These are phyloP conservation scores for Neovahlkampfia damariscottae DNA, from an alignment of 78 protist genomes.

Conservation along the genomic window DNA sequence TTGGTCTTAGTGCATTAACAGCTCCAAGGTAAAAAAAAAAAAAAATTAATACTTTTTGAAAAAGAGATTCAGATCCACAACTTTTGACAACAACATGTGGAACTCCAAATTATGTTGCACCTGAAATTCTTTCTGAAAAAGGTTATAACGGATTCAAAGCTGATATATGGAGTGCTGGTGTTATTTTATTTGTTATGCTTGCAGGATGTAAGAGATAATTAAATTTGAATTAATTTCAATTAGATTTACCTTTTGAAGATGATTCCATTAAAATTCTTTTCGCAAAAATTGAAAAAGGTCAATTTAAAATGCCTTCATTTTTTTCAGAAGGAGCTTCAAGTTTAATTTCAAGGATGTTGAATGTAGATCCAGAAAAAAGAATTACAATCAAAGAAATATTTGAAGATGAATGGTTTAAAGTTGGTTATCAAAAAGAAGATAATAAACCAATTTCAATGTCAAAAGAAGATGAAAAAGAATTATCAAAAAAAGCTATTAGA, in stretches of 20 bases:
- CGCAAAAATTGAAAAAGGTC: constrained; percentile 23
- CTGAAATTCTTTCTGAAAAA: constrained; percentile 22
- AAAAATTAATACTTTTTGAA: no score
- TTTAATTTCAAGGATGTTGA: constrained; percentile 18
- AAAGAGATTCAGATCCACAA: background rate
- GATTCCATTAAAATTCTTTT: constrained; percentile 8
- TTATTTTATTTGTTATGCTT: constrained; percentile 48
- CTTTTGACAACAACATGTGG: constrained; percentile 26
- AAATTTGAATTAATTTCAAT: background rate
- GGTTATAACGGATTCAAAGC: constrained; percentile 52
- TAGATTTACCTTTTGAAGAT: constrained; percentile 12
- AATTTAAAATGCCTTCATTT: background rate
- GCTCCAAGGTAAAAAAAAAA: background rate
- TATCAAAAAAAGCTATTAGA: no score
- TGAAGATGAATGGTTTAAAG: constrained; percentile 12
- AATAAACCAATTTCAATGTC: no score
- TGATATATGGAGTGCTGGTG: constrained; percentile 65
- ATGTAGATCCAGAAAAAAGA: constrained; percentile 25
- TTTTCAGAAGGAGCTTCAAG: constrained; percentile 9
- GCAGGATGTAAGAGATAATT: constrained; percentile 25
- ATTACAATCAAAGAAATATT: constrained; percentile 10
- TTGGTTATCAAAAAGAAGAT: no score
- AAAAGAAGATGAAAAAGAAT: no score
- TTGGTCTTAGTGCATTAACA: constrained; percentile 27
- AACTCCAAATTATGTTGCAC: constrained; percentile 34